These are phyloP conservation scores for Syzygium aqueum DNA, from an alignment of 345 rosid genomes.

Conservation along the genomic window DNA sequence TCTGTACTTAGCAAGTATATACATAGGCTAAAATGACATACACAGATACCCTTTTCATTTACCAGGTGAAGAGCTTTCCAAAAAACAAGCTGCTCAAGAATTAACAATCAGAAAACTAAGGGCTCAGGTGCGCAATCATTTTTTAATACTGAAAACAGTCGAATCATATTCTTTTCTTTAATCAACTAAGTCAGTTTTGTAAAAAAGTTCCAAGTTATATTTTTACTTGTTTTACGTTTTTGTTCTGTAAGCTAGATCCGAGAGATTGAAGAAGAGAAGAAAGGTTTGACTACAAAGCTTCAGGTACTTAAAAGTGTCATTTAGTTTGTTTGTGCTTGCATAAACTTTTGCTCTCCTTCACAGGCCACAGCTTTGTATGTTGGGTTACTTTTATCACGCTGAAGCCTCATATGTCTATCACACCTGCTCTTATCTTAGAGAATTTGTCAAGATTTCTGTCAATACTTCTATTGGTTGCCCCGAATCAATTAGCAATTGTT, in stretches of 20 bases:
- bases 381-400: background rate
- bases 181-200: constrained; percentile 9
- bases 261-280: constrained; percentile 97
- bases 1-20: background rate
- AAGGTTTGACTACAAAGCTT: constrained; percentile 83
- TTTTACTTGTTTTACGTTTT: constrained; percentile 3
- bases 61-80: constrained; percentile 97
- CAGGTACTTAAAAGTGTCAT: constrained; percentile 56
- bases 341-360: background rate
- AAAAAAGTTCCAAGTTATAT: background rate
- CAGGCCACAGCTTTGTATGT: background rate
- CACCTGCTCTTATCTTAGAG: background rate
- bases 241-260: constrained; percentile 53
- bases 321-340: background rate
- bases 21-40: background rate
- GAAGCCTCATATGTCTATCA: background rate
- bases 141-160: background rate
- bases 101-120: constrained; percentile 90
- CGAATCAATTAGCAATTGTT: background rate
- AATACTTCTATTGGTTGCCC: background rate
- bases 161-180: background rate
- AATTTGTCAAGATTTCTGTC: background rate
- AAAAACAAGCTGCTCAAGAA: constrained; percentile 97
- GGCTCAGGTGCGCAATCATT: constrained; percentile 64
- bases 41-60: background rate